phyloP scores from a whole-genome alignment of 2,329 filamentous ascomycete genomes.

The Colletotrichum paranaense region DNA sequence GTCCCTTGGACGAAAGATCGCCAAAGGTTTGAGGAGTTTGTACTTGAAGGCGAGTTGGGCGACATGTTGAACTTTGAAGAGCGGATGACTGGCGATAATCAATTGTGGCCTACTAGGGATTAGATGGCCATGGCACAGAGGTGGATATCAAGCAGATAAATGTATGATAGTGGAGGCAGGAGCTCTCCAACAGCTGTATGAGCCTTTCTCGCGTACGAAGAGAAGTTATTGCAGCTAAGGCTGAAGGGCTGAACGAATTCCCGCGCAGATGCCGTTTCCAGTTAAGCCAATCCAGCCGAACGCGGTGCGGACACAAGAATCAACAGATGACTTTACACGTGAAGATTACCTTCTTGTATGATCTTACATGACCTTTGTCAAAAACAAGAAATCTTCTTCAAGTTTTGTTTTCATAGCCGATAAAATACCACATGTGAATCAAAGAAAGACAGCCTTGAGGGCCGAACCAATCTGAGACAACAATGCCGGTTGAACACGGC shows the following conservation, averaged over 20 bases:
- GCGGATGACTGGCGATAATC: too few species aligned
- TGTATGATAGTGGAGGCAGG: background rate
- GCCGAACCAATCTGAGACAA: background rate
- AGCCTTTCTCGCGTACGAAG: background rate
- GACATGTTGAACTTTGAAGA: background rate
- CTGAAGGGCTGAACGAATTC: background rate
- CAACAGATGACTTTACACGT: background rate
- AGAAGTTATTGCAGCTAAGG: background rate
- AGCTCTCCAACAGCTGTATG: background rate
- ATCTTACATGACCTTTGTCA: background rate
- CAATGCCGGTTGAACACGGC: background rate
- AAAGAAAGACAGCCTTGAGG: background rate
- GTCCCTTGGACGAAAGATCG: background rate
- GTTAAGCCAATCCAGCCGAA: background rate
- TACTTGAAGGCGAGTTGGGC: background rate
- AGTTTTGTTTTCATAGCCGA: background rate
- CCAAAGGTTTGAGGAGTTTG: constrained; percentile 2
- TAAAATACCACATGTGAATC: background rate
- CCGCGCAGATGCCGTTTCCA: background rate
- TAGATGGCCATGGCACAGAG: too few species aligned
- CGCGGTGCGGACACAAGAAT: background rate
- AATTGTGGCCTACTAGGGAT: too few species aligned
- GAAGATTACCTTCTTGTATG: too few species aligned
- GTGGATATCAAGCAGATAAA: background rate
- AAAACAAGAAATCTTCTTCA: background rate